Evolutionary conservation across 1,284 basidiomycete species (phyloP), one percentile per base, ranked within the genome.

Genomic region (Tetrapyrgos nigripes): DNA sequence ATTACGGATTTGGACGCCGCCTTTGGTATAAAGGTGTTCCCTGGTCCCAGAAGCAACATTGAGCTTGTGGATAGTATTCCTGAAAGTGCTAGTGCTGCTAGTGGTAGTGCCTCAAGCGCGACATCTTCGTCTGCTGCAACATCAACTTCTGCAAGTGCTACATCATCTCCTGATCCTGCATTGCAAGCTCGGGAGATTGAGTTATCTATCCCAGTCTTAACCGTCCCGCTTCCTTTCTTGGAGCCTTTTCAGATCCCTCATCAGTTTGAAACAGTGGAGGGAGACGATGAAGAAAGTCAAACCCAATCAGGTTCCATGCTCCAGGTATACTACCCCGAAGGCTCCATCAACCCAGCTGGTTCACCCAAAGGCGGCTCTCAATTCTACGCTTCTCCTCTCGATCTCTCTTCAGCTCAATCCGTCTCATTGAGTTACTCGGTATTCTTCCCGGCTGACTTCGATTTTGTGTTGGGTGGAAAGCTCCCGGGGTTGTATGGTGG

Each of bases 401-500:
- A 81, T 21, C 65, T 89, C 17, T 56, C 69, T 0, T 54, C 68
- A 10, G 86, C 87, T 8, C 66, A 62, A n/a, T 85, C 78, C 57
- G 83, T 87, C 19, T 79, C 83, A 3, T 66, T 92, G 40, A 71
- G 68, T 31, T 92, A 89, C 67, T 83, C 83, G 65, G 84, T 88
- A 6, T 90, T 85, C 68, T 91, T 92, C 64, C 86, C 87, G 0
- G 61, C 53, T 0, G 78, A 83, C 62, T 91, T 91, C 59, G 77
- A 89, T 40, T 92, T 84, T 79, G 89, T 89, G 10, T 76, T 80
- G 53, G 89, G 80, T 11, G 90, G 89, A 9, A 91, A 92, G 70
- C 66, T 92, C 13, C 90, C 90, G 0, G 90, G 90, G 1, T 63
- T 92, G 26, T 91, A 88, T 66, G 90, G 89, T 0, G 90, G 90